phyloP scores from a whole-genome alignment of 176 grass and related monocot genomes.

The Microstegium vimineum region DNA sequence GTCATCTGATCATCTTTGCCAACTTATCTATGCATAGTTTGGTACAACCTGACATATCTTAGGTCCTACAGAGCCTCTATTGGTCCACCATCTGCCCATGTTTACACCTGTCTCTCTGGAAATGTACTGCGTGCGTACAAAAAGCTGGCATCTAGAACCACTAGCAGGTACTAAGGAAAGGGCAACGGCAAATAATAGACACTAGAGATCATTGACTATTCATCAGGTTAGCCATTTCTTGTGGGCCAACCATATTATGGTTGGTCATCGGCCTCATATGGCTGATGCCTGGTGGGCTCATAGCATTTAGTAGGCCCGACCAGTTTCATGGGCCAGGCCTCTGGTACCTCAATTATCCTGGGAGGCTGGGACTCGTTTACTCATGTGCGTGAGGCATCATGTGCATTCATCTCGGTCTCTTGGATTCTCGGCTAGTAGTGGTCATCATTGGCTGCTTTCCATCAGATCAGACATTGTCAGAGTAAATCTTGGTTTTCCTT shows the following conservation, averaged over 20 bases:
- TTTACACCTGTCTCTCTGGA: conserved; percentile 43
- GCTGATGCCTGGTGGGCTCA: conserved; percentile 25
- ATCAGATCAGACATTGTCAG: not conserved
- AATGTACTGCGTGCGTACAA: conserved; percentile 33
- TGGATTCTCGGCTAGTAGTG: not conserved
- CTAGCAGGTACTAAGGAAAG: conserved; percentile 33
- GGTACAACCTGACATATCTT: conserved; percentile 23
- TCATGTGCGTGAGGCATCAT: not conserved
- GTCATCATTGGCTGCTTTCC: conserved; percentile 12
- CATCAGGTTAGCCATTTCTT: conserved; percentile 31
- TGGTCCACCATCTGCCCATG: conserved; percentile 30
- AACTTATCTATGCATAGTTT: conserved; percentile 26
- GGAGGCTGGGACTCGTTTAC: not conserved
- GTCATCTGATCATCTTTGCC: conserved; percentile 8
- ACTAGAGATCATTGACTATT: conserved; percentile 32
- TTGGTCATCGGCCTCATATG: conserved; percentile 21
- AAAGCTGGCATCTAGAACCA: conserved; percentile 33
- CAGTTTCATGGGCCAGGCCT: conserved; percentile 15
- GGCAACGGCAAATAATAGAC: conserved; percentile 31
- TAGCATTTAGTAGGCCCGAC: conserved; percentile 28
- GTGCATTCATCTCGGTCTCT: conserved; percentile 1
- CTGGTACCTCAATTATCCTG: conserved; percentile 10
- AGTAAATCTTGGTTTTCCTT: conserved; percentile 12
- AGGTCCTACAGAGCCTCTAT: conserved; percentile 16
- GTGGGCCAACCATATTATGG: conserved; percentile 37